phyloP scores from a whole-genome alignment of 2,329 filamentous ascomycete genomes.

The Xylariaceae sp. region DNA sequence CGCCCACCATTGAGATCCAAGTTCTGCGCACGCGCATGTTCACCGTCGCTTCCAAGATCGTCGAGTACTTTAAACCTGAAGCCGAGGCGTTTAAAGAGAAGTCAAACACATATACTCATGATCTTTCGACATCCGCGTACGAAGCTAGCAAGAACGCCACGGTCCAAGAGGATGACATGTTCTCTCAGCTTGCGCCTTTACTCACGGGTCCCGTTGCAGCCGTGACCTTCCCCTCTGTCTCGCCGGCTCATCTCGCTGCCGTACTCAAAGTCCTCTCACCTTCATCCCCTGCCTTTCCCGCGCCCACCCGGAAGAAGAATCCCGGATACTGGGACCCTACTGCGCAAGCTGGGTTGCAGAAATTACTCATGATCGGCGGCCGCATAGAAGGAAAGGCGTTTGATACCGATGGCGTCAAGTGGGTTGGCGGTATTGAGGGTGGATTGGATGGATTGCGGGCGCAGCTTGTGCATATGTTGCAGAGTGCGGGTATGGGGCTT shows the following conservation, averaged over 20 bases:
- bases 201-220: constrained; percentile 78
- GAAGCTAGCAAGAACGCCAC: constrained; percentile 39
- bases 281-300: constrained; percentile 66
- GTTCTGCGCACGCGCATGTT: constrained; percentile 89
- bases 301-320: constrained; percentile 69
- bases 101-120: constrained; percentile 44
- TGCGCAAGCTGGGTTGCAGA: constrained; percentile 79
- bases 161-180: constrained; percentile 37
- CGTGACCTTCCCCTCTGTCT: constrained; percentile 76
- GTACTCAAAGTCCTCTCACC: constrained; percentile 77
- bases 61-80: constrained; percentile 71
- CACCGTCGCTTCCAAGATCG: constrained; percentile 74
- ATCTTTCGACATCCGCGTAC: constrained; percentile 53
- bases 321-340: constrained; percentile 76
- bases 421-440: constrained; percentile 71
- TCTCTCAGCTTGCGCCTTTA: constrained; percentile 65
- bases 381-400: constrained; percentile 83
- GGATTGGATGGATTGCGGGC: constrained; percentile 76
- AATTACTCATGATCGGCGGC: constrained; percentile 81
- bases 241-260: constrained; percentile 77
- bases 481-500: constrained; percentile 73
- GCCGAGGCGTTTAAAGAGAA: constrained; percentile 34
- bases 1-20: constrained; percentile 68
- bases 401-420: constrained; percentile 64
- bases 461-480: constrained; percentile 77